Percentiles rank a stretch among this genome's conserved stretches.
These are phyloP conservation scores for Draba incana DNA, from an alignment of 345 rosid species.

Conservation along the genomic window DNA sequence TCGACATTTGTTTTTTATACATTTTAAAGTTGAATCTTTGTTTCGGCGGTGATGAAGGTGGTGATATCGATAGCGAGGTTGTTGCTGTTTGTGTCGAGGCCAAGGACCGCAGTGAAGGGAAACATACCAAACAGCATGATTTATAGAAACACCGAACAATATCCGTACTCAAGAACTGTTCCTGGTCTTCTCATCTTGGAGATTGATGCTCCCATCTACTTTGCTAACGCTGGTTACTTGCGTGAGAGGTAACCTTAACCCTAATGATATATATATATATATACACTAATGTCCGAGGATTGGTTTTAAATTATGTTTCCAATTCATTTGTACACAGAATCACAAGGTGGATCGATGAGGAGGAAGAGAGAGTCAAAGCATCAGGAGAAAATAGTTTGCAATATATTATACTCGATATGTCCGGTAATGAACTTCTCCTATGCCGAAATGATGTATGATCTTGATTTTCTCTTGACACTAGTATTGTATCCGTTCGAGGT, in stretches of 20 bases:
- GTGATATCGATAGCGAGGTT: slow-evolving; percentile 68
- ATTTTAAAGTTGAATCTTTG: background rate
- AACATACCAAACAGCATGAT: slow-evolving; percentile 79
- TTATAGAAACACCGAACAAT: slow-evolving; percentile 82
- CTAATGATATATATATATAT: background rate
- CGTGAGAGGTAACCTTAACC: slow-evolving; percentile 72
- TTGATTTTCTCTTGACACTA: slow-evolving; percentile 7
- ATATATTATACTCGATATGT: slow-evolving; percentile 75
- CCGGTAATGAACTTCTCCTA: slow-evolving; percentile 45
- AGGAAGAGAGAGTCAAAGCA: slow-evolving; percentile 66
- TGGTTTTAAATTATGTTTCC: background rate
- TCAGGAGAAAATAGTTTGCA: slow-evolving; percentile 67
- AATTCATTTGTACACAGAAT: slow-evolving; percentile 50
- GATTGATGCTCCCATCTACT: slow-evolving; percentile 85
- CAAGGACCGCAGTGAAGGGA: slow-evolving; percentile 68
- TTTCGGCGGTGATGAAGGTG: slow-evolving; percentile 48
- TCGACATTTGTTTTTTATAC: background rate
- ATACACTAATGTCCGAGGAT: background rate
- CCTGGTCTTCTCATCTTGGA: slow-evolving; percentile 85
- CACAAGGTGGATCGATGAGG: slow-evolving; percentile 84
- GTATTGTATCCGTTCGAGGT: background rate
- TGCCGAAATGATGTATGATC: background rate
- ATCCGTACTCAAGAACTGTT: slow-evolving; percentile 57
- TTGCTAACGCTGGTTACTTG: slow-evolving; percentile 85
- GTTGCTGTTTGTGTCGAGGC: slow-evolving; percentile 78